Evolutionary conservation across 768 basidiomycete genomes (phyloP).

Genomic region (Boletus vinaceobasis): DNA sequence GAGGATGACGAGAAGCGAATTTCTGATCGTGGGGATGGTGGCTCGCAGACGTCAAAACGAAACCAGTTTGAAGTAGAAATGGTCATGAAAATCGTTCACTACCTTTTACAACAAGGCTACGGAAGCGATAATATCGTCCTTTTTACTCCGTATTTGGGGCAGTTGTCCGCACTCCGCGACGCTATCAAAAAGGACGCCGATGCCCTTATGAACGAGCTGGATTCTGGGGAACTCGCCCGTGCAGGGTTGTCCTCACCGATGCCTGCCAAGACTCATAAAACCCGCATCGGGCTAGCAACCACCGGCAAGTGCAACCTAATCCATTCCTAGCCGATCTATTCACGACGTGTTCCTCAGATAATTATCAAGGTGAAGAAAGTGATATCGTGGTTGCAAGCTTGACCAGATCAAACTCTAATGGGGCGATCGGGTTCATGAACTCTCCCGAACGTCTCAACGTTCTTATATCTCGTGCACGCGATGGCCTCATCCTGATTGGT

Average conservation of each 20-base stretch:
- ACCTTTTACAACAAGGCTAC: slow-evolving; percentile 68
- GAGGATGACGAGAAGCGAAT: slow-evolving; percentile 48
- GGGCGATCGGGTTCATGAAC: slow-evolving; percentile 70
- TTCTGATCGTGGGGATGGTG: slow-evolving; percentile 44
- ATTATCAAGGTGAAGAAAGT: slow-evolving; percentile 75
- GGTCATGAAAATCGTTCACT: slow-evolving; percentile 63
- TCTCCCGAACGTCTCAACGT: slow-evolving; percentile 70
- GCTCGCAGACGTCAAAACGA: slow-evolving; percentile 53
- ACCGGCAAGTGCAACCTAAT: slow-evolving; percentile 44
- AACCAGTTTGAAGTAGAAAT: slow-evolving; percentile 59
- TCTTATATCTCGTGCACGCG: slow-evolving; percentile 62
- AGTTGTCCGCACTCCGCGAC: slow-evolving; percentile 49
- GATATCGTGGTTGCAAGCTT: slow-evolving; percentile 63
- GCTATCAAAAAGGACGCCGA: slow-evolving; percentile 47
- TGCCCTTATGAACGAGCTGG: slow-evolving; percentile 60
- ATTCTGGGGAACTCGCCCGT: slow-evolving; percentile 52
- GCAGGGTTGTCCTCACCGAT: slow-evolving; percentile 48
- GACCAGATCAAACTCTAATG: slow-evolving; percentile 52
- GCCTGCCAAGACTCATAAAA: slow-evolving; percentile 37
- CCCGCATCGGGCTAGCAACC: slow-evolving; percentile 54
- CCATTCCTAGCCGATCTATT: background rate
- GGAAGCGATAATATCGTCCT: slow-evolving; percentile 57
- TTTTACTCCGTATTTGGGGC: slow-evolving; percentile 68
- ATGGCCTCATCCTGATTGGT: slow-evolving; percentile 64
- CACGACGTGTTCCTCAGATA: slow-evolving; percentile 41